A percentile compares a stretch with the other conserved stretches of the same genome.
Conservation (phyloP, 305 asterid genomes). For the Salvia sclarea region DNA sequence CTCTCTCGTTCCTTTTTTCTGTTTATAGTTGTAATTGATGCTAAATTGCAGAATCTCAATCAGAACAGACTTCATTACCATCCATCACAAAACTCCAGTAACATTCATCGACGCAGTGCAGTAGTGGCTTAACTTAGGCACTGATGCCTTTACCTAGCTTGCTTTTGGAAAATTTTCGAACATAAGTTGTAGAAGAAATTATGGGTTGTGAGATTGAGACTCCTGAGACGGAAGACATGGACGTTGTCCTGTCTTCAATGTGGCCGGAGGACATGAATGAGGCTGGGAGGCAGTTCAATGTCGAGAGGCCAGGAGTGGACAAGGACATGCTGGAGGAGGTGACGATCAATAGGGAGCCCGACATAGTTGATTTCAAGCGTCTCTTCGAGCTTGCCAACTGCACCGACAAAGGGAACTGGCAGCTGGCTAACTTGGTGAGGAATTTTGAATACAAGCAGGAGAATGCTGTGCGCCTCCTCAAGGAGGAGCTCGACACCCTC, state of each 20-base stretch:
- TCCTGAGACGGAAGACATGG: slow-evolving; percentile 68
- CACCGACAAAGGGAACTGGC: slow-evolving; percentile 88
- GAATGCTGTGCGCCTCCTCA: slow-evolving; percentile 76
- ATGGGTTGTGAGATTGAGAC: slow-evolving; percentile 83
- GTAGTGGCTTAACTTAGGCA: not conserved
- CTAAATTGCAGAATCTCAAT: slow-evolving; percentile 11
- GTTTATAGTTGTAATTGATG: not conserved
- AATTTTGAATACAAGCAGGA: slow-evolving; percentile 82
- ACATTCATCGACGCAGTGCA: not conserved
- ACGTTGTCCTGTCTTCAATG: slow-evolving; percentile 82
- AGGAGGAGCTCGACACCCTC: slow-evolving; percentile 84
- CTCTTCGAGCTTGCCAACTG: slow-evolving; percentile 66
- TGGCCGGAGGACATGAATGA: slow-evolving; percentile 97
- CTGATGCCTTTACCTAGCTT: slow-evolving; percentile 22
- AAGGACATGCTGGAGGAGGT: slow-evolving; percentile 84
- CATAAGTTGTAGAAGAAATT: not conserved
- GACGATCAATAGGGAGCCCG: slow-evolving; percentile 59
- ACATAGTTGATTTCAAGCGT: slow-evolving; percentile 68
- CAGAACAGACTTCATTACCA: slow-evolving; percentile 23
- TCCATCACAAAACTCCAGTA: slow-evolving; percentile 1
- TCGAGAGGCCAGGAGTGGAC: slow-evolving; percentile 75
- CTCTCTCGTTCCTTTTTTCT: not conserved
- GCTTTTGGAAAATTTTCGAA: not conserved
- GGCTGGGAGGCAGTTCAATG: slow-evolving; percentile 79
- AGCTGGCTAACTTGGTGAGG: slow-evolving; percentile 70